Base-by-base conservation (phyloP, 371 early-diverging fungal species). In the Circinella minor region DNA sequence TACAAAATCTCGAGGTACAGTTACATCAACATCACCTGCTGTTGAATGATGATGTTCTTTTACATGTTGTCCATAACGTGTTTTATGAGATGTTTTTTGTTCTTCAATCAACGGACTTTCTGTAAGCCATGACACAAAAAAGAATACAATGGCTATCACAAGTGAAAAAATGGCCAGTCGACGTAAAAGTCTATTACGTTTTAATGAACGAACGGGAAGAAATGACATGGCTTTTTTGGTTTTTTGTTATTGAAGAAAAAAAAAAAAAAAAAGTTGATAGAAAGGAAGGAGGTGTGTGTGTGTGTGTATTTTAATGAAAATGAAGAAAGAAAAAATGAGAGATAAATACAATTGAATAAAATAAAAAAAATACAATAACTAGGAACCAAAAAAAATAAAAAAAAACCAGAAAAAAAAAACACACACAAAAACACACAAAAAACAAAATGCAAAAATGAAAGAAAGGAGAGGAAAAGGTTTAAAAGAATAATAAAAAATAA, bases 131-230 rank as follows among this genome's bases (percentile, higher is more conserved):
- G 36, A 48, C 17, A 70, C 18, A 54, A 65, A 68, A 4, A 70
- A 55, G 46, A 59, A 55, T 7, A 51, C 14, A 36, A 65, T 11
- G 0, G 74, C 63, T 20, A 55, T 39, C 3, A 68, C 3, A 15
- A 70, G n/a, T 7, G 59, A 67, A 20, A 71, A 34, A 39, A 66
- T 54, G 11, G 70, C 46, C 3, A 73, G 18, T 55, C 61, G 54
- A 48, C 66, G 62, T 37, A 74, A 38, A 11, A 66, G 20, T n/a
- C 74, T 36, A 17, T 74, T 67, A 4, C 74, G 74, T 55, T 67
- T 74, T 17, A 72, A 39, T 8, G 70, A 73, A 13, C 65, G 61
- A 15, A 69, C 54, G 51, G 59, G 65, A 63, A 67, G 65, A 63
- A 67, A 69, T 51, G 69, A 57, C 69, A 69, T 69, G 15, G 51